Conservation (phyloP, 768 basidiomycete species). For the Candolleomyces eurysporus region DNA sequence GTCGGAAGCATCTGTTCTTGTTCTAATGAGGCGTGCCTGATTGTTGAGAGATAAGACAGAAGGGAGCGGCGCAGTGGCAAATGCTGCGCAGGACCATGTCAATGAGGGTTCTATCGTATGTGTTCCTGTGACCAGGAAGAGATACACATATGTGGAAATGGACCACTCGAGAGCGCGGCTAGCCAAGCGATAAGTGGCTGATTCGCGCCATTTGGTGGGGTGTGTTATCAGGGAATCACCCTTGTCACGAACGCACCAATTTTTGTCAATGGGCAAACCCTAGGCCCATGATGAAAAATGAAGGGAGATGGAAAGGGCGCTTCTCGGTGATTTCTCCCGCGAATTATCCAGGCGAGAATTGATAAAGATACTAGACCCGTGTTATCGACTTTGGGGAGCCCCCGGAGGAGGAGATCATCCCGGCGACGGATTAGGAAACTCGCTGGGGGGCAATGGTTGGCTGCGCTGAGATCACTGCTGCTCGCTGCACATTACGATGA, state of each 20-base stretch:
- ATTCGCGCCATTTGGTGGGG: not conserved
- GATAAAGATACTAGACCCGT: too few species aligned
- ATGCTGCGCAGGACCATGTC: not conserved
- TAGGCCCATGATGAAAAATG: too few species aligned
- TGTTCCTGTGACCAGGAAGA: not conserved
- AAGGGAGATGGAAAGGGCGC: too few species aligned
- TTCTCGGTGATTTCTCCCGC: too few species aligned
- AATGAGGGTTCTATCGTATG: not conserved
- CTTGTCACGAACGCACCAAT: not conserved
- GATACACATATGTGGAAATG: constrained; percentile 1
- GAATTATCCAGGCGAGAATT: too few species aligned
- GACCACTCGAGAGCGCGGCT: constrained; percentile 7
- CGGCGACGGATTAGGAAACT: not conserved
- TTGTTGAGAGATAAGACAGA: too few species aligned
- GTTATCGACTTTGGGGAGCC: too few species aligned
- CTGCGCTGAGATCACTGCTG: constrained; percentile 10
- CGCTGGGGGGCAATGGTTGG: constrained; percentile 11
- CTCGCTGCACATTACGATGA: constrained; percentile 45
- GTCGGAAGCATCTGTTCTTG: too few species aligned
- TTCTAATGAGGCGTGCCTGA: too few species aligned
- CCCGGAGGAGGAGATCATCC: not conserved
- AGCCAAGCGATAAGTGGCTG: not conserved
- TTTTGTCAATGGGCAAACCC: not conserved
- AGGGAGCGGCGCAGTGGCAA: too few species aligned
- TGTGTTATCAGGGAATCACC: not conserved